Base-by-base conservation (phyloP, 2,329 filamentous ascomycete genomes). In the Torrubiella hemipterigena region DNA sequence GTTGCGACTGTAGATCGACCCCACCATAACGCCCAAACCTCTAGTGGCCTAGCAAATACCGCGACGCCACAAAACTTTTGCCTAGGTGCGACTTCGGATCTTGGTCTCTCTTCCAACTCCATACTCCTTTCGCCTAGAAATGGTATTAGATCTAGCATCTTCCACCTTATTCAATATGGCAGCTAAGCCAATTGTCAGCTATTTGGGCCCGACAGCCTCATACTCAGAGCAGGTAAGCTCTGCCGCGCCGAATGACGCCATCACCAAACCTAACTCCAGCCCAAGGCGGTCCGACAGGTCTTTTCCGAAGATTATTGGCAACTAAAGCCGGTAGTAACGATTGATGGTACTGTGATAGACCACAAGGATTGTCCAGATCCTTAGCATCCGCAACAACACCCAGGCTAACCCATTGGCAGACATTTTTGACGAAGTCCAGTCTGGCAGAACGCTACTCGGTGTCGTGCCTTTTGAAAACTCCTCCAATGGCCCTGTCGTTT, bases 401-500 rank as follows among this genome's bases (percentile, higher is more conserved):
- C 9, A 32, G 16, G 12, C 17, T 6, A 17, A 7, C 15, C 9
- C 16, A 14, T 11, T 7, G 1, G 11, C 41, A 79, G 84, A 91
- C 49, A 76, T 93, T 44, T 94, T 95, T 54, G 65, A 77, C 30
- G 68, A 76, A 12, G 81, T 94, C 6, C 84, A 93, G 48, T 63
- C 66, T 22, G 68, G 72, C 35, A 51, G 61, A 27, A 73, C 73
- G 1, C 57, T 69, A 31, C 77, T 77, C 34, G 91, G 87, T 42
- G 81, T 96, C 19, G 81, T 95, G 2, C 91, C 91, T 6, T 87
- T 94, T 56, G 89, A 96, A 52, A 98, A 98, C 63, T 93, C 83
- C 24, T 89, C 84, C 50, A 94, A 96, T 55, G 91, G 91, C 47
- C 79, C 81, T 33, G 91, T 98, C 30, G 76, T 91, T 34, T 82